Base-by-base conservation (phyloP, 129 eudicot species). In the Flaveria bidentis region DNA sequence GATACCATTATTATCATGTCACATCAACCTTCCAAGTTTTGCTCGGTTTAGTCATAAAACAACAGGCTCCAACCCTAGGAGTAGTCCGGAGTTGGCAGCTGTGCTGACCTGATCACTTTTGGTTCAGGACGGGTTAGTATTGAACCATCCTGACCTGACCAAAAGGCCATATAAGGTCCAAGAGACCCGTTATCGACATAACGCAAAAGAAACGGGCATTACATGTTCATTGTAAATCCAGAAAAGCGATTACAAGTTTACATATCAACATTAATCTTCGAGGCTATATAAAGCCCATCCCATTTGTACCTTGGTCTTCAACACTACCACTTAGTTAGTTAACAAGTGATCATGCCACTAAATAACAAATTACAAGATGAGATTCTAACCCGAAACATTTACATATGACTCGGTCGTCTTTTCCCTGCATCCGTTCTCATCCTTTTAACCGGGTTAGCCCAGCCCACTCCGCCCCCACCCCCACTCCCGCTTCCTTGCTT, bases 391-490 rank as follows among this genome's bases (percentile, higher is more conserved):
- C 68, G 20, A 28, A 62, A 30, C 55, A 23, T 25, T 90, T 83
- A 92, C 64, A 85, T 58, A 76, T 90, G 92, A 78, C 98, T 93
- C 9, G 96, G 98, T 1, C 96, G 83, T 82, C 96, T 80, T 76
- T 89, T 93, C 16, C 91, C 96, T 13, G 95, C 86, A 80, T 87
- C 98, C 2, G 96, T 88, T 79, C 98, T 80, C 96, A 87, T 82
- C 69, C 88, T 81, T 87, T 93, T 93, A 22, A 93, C 98, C 8
- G 98, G 97, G 77, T 93, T 93, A 28, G 98, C 91, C 98, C 98
- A 93, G 3, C 96, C 89, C 42, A 64, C 26, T 66, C 78, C 66
- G 18, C 86, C 78, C 18, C 79, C 73, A 58, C 87, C 81, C 42
- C 88, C 82, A 10, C 60, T 85, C 55, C 85, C 83, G 53, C 60